Evolutionary conservation across 176 grass and related monocot species (phyloP).

Genomic region (Bonia amplexicaulis): DNA sequence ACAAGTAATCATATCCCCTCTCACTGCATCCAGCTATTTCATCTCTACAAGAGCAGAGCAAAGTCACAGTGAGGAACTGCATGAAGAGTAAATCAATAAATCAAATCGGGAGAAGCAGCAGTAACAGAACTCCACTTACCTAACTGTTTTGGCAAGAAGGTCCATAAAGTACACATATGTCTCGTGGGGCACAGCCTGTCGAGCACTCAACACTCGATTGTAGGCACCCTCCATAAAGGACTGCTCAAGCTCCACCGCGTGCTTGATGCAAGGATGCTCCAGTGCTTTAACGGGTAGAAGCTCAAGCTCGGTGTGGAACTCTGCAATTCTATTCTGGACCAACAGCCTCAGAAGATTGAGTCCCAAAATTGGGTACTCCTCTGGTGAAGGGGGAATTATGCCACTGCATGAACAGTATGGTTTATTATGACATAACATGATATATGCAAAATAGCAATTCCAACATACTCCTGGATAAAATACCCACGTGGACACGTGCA

Average conservation of each 20-base stretch:
- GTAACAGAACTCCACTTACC: slow-evolving; percentile 42
- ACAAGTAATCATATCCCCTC: slow-evolving; percentile 87
- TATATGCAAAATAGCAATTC: not conserved
- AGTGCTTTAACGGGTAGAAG: slow-evolving; percentile 62
- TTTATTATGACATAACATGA: slow-evolving; percentile 7
- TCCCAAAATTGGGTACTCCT: slow-evolving; percentile 77
- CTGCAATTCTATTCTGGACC: slow-evolving; percentile 98
- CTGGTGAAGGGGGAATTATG: slow-evolving; percentile 63
- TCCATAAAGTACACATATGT: slow-evolving; percentile 97
- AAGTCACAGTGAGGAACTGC: not conserved
- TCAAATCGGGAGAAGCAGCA: not conserved
- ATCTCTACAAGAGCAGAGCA: slow-evolving; percentile 48
- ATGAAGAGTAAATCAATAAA: not conserved
- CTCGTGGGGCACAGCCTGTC: slow-evolving; percentile 67
- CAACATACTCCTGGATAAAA: not conserved
- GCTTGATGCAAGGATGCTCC: slow-evolving; percentile 69
- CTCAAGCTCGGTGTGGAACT: slow-evolving; percentile 92
- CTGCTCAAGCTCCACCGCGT: slow-evolving; percentile 78
- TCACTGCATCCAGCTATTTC: slow-evolving; percentile 95
- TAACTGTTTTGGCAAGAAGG: slow-evolving; percentile 93
- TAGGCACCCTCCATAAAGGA: slow-evolving; percentile 91
- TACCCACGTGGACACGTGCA: not conserved
- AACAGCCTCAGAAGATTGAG: slow-evolving; percentile 74
- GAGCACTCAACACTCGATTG: slow-evolving; percentile 67
- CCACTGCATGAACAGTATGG: slow-evolving; percentile 45